These are phyloP conservation scores for Dipodascus albidus DNA, from an alignment of 805 yeast genomes.

Conservation along the genomic window DNA sequence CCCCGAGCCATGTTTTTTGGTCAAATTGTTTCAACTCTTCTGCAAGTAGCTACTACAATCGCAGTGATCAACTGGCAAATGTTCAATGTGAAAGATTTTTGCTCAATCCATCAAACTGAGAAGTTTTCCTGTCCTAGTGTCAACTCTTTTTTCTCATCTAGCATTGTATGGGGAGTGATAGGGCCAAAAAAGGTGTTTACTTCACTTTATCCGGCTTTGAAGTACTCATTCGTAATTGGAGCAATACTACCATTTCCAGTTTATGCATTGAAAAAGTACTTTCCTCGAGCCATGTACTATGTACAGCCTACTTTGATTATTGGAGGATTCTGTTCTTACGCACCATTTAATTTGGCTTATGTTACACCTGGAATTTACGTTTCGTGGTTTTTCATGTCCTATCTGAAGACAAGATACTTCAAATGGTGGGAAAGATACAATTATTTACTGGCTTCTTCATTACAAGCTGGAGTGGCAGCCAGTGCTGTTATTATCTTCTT, in stretches of 20 bases:
- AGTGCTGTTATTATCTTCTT: slow-evolving; percentile 35
- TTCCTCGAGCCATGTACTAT: slow-evolving; percentile 22
- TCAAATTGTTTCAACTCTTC: slow-evolving; percentile 31
- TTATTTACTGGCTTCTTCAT: slow-evolving; percentile 43
- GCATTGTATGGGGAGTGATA: slow-evolving; percentile 45
- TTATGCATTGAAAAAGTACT: slow-evolving; percentile 31
- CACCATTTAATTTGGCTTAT: slow-evolving; percentile 43
- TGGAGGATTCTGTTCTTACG: slow-evolving; percentile 42
- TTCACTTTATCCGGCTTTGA: slow-evolving; percentile 14
- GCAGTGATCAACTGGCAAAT: slow-evolving; percentile 34
- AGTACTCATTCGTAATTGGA: slow-evolving; percentile 16
- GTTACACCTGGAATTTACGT: slow-evolving; percentile 58
- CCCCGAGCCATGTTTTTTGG: slow-evolving; percentile 46
- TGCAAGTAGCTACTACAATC: slow-evolving; percentile 31
- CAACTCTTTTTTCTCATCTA: slow-evolving; percentile 34
- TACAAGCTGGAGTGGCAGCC: slow-evolving; percentile 39
- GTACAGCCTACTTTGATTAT: slow-evolving; percentile 21
- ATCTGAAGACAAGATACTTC: slow-evolving; percentile 41
- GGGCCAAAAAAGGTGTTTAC: slow-evolving; percentile 48
- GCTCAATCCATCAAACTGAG: slow-evolving; percentile 31
- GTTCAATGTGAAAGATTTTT: slow-evolving; percentile 30
- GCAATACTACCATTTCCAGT: background rate
- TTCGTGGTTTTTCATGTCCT: slow-evolving; percentile 40
- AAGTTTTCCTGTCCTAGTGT: slow-evolving; percentile 35
- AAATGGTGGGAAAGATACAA: slow-evolving; percentile 61